phyloP scores from a whole-genome alignment of 1,284 basidiomycete species.

The Ganoderma sinense region DNA sequence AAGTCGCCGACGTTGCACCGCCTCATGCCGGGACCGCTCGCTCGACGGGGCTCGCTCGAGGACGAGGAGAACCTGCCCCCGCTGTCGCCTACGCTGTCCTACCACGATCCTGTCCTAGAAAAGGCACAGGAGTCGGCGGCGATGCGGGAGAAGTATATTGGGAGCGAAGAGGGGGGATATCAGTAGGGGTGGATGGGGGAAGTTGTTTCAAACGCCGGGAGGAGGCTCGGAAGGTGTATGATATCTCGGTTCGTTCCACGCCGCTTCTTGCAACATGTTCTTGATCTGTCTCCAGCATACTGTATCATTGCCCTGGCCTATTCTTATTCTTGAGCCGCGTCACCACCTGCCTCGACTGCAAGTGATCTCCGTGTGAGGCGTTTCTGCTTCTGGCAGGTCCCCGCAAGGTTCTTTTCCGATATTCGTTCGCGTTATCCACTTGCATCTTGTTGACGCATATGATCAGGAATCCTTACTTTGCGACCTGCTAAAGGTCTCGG shows the following conservation, averaged over 20 bases:
- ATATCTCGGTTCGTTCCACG: not conserved
- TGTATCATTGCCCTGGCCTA: not conserved
- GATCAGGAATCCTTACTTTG: too few relatives aligned
- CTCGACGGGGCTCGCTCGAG: slow-evolving; percentile 27
- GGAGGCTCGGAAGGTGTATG: not conserved
- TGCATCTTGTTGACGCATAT: too few relatives aligned
- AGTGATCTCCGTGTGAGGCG: not conserved
- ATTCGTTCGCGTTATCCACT: too few relatives aligned
- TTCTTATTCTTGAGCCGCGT: not conserved
- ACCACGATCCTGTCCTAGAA: slow-evolving; percentile 36
- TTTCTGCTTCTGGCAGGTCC: not conserved
- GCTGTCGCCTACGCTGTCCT: slow-evolving; percentile 33
- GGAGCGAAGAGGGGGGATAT: slow-evolving; percentile 1
- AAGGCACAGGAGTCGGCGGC: slow-evolving; percentile 34
- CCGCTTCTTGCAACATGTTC: not conserved
- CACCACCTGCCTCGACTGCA: not conserved
- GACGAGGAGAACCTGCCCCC: slow-evolving; percentile 29
- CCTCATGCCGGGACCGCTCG: slow-evolving; percentile 15
- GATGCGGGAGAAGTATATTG: slow-evolving; percentile 30
- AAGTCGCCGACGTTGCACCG: not conserved
- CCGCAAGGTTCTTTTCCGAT: too few relatives aligned
- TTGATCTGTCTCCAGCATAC: not conserved
- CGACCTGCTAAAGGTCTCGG: too few relatives aligned
- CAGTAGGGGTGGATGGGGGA: not conserved
- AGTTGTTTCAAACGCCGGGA: not conserved